Evolutionary conservation across 1,284 basidiomycete species (phyloP).

Genomic region (Ceratobasidium sp.): DNA sequence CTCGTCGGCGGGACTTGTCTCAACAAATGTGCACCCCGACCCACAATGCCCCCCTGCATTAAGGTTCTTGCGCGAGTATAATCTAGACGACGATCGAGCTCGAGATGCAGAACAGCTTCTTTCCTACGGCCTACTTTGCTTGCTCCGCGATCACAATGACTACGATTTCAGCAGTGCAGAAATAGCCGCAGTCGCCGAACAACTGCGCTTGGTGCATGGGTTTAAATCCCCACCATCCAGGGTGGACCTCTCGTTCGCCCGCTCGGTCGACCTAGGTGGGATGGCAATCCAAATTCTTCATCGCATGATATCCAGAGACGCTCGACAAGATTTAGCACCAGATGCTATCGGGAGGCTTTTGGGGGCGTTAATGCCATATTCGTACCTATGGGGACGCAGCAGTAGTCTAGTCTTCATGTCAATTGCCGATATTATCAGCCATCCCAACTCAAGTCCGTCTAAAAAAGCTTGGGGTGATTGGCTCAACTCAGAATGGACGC

Average conservation of each 20-base stretch:
- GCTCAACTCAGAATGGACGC: conserved; percentile 13
- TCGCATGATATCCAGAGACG: not conserved
- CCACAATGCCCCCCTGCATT: not conserved
- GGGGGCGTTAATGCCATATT: conserved; percentile 11
- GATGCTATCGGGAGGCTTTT: not conserved
- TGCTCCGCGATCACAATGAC: conserved; percentile 2
- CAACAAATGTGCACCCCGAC: not conserved
- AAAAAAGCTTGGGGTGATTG: conserved; percentile 9
- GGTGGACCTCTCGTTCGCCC: not conserved
- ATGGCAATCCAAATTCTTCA: conserved; percentile 16
- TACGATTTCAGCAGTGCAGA: conserved; percentile 10
- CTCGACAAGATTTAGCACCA: not conserved
- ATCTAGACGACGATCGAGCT: not conserved
- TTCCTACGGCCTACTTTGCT: conserved; percentile 19
- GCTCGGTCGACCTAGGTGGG: not conserved
- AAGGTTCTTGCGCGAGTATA: conserved; percentile 17
- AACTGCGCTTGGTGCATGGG: not conserved
- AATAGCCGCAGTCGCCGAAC: not conserved
- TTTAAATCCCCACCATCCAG: conserved; percentile 12
- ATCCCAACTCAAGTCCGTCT: not conserved
- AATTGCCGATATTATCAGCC: conserved; percentile 7
- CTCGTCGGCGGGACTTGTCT: not conserved
- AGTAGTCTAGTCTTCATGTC: conserved; percentile 2
- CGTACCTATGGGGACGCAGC: conserved; percentile 11
- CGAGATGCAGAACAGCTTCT: conserved; percentile 24